Base-by-base conservation (phyloP, 2,329 filamentous ascomycete genomes). In the Xenosphaeropsis pyriputrescens region DNA sequence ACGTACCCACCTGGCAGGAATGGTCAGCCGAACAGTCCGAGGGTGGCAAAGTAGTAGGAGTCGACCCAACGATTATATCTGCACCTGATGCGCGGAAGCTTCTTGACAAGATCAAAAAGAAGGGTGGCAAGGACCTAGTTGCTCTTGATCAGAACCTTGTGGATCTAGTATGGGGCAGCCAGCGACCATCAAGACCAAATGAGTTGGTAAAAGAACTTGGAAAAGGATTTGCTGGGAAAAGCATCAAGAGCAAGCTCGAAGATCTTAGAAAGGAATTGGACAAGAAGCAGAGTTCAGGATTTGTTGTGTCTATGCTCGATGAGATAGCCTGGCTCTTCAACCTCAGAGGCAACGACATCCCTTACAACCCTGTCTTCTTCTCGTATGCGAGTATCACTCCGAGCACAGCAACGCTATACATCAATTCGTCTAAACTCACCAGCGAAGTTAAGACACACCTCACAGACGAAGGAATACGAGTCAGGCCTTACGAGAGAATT, bases 261-360 rank as follows among this genome's bases (percentile, higher is more conserved):
- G 86, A 93, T 34, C 62, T 98, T 40, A 76, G 88, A n/a, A 88
- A 89, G 56, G 88, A 95, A 49, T 64, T 98, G 13, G 78, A 84
- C 43, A 94, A 91, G 67, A 93, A 84, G 62, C 91, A 91, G 54
- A 80, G 78, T 5, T 72, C 79, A 14, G 89, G 85, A 1, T 85
- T 96, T 48, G 76, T 96, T 35, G 75, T 96, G 34, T 95, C 88
- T 5, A 88, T 93, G 78, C 73, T 98, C 32, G 91, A 98, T 52
- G 91, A 98, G 59, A 76, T 95, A 50, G 91, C 91, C 9, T 98
- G 91, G 91, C 69, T 98, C n/a, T 95, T 95, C 65, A 98, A 98
- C 60, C 64, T 98, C 35, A 78, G 91, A 48, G 91, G 91, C 49
- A 91, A 72, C 57, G 91, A 96, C 55, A 96, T 98, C 46, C 85